phyloP scores from a whole-genome alignment of 1,139 yeast species.

The Geotrichum klebahnii region DNA sequence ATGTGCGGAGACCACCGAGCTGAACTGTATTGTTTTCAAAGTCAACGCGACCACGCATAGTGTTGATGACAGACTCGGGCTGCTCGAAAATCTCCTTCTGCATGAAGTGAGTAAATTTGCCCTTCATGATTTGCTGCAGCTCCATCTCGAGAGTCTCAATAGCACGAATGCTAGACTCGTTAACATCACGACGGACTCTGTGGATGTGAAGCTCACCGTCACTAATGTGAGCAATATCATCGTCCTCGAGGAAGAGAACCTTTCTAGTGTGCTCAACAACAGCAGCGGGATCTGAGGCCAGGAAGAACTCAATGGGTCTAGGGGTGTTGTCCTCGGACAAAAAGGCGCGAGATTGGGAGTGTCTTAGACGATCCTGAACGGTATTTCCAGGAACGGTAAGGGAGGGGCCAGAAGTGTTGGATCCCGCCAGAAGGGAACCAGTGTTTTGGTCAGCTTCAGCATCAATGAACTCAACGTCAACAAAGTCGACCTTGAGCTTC shows the following conservation, averaged over 20 bases:
- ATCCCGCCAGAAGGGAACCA: conserved; percentile 15
- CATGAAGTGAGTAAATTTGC: conserved; percentile 94
- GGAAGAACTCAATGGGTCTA: conserved; percentile 90
- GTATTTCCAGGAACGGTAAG: conserved; percentile 25
- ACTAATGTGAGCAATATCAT: conserved; percentile 96
- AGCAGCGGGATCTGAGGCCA: conserved; percentile 98
- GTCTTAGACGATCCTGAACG: conserved; percentile 52
- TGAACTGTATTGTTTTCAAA: conserved; percentile 72
- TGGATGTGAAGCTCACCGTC: conserved; percentile 98
- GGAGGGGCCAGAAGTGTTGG: conserved; percentile 14
- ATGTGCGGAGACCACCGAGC: conserved; percentile 85
- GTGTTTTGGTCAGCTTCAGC: conserved; percentile 27
- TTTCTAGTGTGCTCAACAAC: conserved; percentile 95
- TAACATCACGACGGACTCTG: conserved; percentile 86
- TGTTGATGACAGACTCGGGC: conserved; percentile 95
- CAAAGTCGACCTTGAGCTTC: conserved; percentile 94
- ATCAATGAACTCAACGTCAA: conserved; percentile 94
- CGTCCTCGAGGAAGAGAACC: conserved; percentile 93
- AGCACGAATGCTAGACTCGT: conserved; percentile 88
- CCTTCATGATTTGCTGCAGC: conserved; percentile 96
- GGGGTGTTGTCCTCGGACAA: conserved; percentile 87
- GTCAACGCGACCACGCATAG: conserved; percentile 99
- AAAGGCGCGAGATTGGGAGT: conserved; percentile 90
- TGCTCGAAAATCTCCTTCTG: conserved; percentile 98
- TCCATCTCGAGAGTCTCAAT: conserved; percentile 97